Conservation (phyloP, 1,284 basidiomycete species). For the Fereydounia khargensis region DNA sequence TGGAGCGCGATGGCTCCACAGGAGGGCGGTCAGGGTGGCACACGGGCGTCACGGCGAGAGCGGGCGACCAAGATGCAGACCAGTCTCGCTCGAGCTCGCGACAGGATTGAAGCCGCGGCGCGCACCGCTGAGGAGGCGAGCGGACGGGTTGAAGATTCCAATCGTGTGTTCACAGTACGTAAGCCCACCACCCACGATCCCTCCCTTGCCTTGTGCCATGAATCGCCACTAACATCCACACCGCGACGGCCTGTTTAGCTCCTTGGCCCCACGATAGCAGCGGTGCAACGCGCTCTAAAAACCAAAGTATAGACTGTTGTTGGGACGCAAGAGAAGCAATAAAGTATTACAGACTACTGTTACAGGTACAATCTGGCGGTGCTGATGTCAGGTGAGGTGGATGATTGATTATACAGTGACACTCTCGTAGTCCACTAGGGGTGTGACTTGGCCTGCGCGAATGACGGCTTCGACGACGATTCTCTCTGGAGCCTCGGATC, state of each 20-base stretch:
- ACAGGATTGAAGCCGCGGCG: neutral
- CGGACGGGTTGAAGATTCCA: neutral
- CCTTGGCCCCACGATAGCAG: neutral
- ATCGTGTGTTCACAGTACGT: neutral
- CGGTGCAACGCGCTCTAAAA: neutral
- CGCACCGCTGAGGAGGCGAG: neutral
- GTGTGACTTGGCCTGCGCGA: too few species aligned
- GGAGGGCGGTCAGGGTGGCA: neutral
- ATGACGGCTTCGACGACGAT: too few species aligned
- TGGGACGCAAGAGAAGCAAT: too few species aligned
- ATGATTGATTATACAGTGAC: too few species aligned
- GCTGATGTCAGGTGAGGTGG: too few species aligned
- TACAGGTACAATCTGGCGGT: too few species aligned
- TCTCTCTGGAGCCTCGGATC: too few species aligned
- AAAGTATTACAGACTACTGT: too few species aligned
- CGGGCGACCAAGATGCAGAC: neutral
- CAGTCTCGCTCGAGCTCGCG: too few species aligned
- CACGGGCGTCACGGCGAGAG: neutral
- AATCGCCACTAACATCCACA: too few species aligned
- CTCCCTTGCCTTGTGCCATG: neutral
- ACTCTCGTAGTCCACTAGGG: too few species aligned
- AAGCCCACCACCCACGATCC: neutral
- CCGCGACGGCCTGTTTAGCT: neutral
- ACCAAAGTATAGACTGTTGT: too few species aligned
- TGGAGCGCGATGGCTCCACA: conserved; percentile 64